Percentiles rank a stretch among this genome's conserved stretches.
These are phyloP conservation scores for Cucurbita argyrosperma DNA, from an alignment of 306 rosid genomes.

Conservation along the genomic window DNA sequence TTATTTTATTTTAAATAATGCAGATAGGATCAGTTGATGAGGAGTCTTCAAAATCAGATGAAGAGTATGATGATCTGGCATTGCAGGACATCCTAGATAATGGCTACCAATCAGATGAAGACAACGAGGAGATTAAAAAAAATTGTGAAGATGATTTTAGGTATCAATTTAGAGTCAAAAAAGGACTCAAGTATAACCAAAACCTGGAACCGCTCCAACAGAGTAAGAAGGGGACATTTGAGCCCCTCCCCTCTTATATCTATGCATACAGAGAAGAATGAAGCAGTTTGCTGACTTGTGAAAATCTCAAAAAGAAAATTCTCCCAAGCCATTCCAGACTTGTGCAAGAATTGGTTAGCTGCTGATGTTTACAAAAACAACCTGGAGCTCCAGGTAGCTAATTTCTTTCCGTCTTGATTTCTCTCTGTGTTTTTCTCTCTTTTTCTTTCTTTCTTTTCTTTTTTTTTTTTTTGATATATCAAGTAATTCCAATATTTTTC, in stretches of 20 bases:
- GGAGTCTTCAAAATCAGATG: slow-evolving; percentile 88
- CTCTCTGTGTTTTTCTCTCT: neutral
- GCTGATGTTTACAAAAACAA: slow-evolving; percentile 37
- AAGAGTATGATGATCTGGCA: slow-evolving; percentile 89
- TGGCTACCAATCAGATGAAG: slow-evolving; percentile 47
- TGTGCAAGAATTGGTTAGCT: slow-evolving; percentile 37
- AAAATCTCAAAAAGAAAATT: slow-evolving; percentile 40
- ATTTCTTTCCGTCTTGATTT: neutral
- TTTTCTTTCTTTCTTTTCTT: no score
- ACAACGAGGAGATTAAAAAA: slow-evolving; percentile 25
- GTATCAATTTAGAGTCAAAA: slow-evolving; percentile 14
- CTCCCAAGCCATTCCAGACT: slow-evolving; percentile 70
- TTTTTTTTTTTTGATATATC: neutral
- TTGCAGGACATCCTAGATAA: slow-evolving; percentile 46
- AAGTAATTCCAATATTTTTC: neutral
- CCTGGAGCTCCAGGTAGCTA: slow-evolving; percentile 40
- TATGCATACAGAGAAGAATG: slow-evolving; percentile 30
- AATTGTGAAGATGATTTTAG: slow-evolving; percentile 13
- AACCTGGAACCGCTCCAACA: slow-evolving; percentile 41
- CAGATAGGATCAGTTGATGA: slow-evolving; percentile 94
- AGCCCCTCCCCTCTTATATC: slow-evolving; percentile 31
- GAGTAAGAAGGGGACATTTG: slow-evolving; percentile 43
- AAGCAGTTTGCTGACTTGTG: slow-evolving; percentile 20
- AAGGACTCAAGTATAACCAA: slow-evolving; percentile 25
- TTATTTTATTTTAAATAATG: neutral